Conservation (phyloP, 1,139 yeast genomes). For the Geotrichum bryndzae region DNA sequence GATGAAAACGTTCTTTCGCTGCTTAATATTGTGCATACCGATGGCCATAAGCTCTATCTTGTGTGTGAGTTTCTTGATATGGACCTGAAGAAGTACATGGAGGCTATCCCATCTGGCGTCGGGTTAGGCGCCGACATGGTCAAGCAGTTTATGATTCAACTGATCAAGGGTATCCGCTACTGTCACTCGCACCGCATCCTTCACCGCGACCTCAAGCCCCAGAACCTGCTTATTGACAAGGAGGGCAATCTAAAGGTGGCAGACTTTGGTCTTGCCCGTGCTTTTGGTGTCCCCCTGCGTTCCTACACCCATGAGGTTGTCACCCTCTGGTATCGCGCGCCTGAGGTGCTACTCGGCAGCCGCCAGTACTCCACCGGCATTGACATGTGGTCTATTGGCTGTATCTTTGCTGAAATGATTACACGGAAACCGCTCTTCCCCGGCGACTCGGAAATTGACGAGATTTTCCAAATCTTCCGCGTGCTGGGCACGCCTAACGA, state of each 20-base stretch:
- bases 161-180: constrained; percentile 86
- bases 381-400: constrained; percentile 98
- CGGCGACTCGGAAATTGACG: constrained; percentile 97
- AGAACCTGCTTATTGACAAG: constrained; percentile 84
- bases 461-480: constrained; percentile 89
- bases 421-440: constrained; percentile 93
- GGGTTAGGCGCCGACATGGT: constrained; percentile 88
- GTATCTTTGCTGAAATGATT: constrained; percentile 98
- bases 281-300: constrained; percentile 93
- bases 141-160: constrained; percentile 86
- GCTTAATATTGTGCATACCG: constrained; percentile 95
- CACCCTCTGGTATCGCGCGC: constrained; percentile 96
- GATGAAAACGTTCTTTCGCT: constrained; percentile 89
- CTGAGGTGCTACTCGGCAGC: constrained; percentile 92
- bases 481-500: constrained; percentile 93
- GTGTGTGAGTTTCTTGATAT: constrained; percentile 91
- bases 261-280: constrained; percentile 95
- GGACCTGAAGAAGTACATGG: constrained; percentile 96
- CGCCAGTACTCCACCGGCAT: constrained; percentile 97
- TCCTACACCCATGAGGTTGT: constrained; percentile 98
- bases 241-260: constrained; percentile 95
- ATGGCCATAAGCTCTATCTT: constrained; percentile 84
- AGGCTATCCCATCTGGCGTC: constrained; percentile 83
- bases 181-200: constrained; percentile 93
- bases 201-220: constrained; percentile 96